phyloP scores from a whole-genome alignment of 2,329 filamentous ascomycete species.

The Aspergillus fumigatiaffinis region DNA sequence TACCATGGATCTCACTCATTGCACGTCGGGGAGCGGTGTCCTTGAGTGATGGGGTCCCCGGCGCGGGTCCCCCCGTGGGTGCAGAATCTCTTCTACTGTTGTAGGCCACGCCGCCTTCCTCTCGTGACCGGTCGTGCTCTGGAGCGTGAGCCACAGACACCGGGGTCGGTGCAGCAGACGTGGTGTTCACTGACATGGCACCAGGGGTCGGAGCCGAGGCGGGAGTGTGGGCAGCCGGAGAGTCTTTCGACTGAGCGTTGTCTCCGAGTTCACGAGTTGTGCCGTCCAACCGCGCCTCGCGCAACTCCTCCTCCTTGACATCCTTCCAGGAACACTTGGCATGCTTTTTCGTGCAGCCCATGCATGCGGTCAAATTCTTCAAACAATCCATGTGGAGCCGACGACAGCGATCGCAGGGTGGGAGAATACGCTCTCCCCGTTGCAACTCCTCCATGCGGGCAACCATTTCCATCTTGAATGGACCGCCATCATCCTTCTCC shows the following conservation, averaged over 20 bases:
- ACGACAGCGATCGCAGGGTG: slow-evolving; percentile 79
- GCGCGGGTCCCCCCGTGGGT: slow-evolving; percentile 18
- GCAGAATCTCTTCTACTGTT: slow-evolving; percentile 18
- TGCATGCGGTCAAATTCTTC: slow-evolving; percentile 81
- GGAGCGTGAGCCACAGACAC: slow-evolving; percentile 1
- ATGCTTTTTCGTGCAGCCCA: slow-evolving; percentile 85
- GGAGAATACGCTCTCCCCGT: slow-evolving; percentile 71
- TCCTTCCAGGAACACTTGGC: slow-evolving; percentile 83
- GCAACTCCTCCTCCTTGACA: slow-evolving; percentile 68
- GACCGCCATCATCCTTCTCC: slow-evolving; percentile 56
- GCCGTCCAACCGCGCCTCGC: slow-evolving; percentile 20
- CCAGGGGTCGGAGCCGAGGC: slow-evolving; percentile 4
- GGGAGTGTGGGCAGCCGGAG: slow-evolving; percentile 3
- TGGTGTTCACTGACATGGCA: not conserved
- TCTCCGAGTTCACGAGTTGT: slow-evolving; percentile 13
- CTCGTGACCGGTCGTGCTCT: slow-evolving; percentile 7
- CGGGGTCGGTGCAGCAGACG: slow-evolving; percentile 7
- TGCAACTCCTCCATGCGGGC: slow-evolving; percentile 70
- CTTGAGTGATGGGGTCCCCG: slow-evolving; percentile 17
- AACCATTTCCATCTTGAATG: slow-evolving; percentile 63
- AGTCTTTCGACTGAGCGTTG: slow-evolving; percentile 12
- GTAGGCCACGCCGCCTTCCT: not conserved
- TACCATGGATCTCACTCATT: slow-evolving; percentile 34
- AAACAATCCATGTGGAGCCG: slow-evolving; percentile 75
- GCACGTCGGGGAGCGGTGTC: slow-evolving; percentile 34